Evolutionary conservation across 805 yeast genomes (phyloP), one percentile per base, ranked within the genome.

Genomic region (Yarrowia keelungensis): DNA sequence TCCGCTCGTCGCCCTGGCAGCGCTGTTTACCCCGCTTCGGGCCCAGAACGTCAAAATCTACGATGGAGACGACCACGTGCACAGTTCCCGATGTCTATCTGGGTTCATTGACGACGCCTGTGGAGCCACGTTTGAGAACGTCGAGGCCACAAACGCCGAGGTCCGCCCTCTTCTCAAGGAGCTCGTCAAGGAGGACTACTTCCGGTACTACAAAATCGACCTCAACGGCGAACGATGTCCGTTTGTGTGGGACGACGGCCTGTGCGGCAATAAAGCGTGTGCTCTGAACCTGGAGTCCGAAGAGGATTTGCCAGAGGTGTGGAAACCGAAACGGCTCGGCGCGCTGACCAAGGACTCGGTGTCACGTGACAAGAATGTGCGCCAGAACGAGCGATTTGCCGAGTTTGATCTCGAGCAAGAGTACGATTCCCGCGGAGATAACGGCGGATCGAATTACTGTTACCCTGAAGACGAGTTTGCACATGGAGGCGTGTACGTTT

Each of bases 221-320:
- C 82, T 95, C 69, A 91, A 87, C 78, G 79, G 76, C 36, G 74
- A 75, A 12, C 73, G 89, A 84, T 92, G 99, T 78, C 94, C 97
- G 36, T 92, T 90, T 77, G 90, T 91, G 92, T 86, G 86, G 72
- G 92, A 88, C 73, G 86, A 82, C 74, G 96, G 93, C 51, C 87
- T 90, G 74, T 92, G 98, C 76, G 90, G 92, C 71, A 91, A 92
- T 75, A 84, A 91, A 71, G 89, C 91, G 69, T 92, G 98, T 79
- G 96, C 97, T 0, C 97, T 92, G 97, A 85, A 91, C 1, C 84
- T 90, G 12, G 91, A 87, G 64, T 90, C 89, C 72, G 89, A 89
- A 83, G 83, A 84, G 71, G 86, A 87, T 79, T 77, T 89, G 50
- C 90, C 92, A 2, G 92, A 87, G 67, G 84, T 84, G 58, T 88